Evolutionary conservation across 306 rosid species (phyloP).

Genomic region (Prosopis cineraria): DNA sequence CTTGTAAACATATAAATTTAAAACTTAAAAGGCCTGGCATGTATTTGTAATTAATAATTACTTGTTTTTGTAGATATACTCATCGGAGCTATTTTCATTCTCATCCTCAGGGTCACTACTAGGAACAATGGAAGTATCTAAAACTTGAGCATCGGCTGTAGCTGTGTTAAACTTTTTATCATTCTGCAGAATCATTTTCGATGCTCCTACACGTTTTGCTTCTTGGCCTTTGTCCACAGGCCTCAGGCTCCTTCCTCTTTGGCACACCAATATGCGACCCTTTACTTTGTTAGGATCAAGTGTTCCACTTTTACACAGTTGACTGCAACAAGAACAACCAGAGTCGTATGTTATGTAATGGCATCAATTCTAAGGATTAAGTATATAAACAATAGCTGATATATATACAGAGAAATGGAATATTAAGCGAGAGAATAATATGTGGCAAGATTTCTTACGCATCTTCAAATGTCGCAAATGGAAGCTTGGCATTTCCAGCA

Average conservation of each 20-base stretch:
- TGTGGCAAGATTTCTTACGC: neutral
- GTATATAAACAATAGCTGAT: too few species aligned
- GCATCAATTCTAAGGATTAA: too few species aligned
- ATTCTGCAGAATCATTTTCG: neutral
- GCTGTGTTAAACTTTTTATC: neutral
- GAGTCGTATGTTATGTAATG: too few species aligned
- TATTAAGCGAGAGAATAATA: too few species aligned
- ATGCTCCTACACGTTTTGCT: neutral
- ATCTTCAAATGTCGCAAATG: neutral
- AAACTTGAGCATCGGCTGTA: neutral
- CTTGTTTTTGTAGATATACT: too few species aligned
- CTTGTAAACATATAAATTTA: too few species aligned
- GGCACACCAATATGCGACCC: neutral
- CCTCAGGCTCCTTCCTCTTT: neutral
- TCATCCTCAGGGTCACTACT: too few species aligned
- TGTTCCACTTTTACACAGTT: neutral
- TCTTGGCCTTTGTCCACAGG: neutral
- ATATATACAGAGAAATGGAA: too few species aligned
- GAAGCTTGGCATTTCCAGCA: neutral
- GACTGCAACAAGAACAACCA: neutral
- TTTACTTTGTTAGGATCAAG: neutral
- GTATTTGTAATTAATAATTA: too few species aligned
- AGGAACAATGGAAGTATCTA: neutral
- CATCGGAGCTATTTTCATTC: too few species aligned
- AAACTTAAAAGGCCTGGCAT: too few species aligned